Percentiles rank a stretch among this genome's conserved stretches.
These are phyloP conservation scores for Heterobasidion occidentale DNA, from an alignment of 1,284 basidiomycete species.

Conservation along the genomic window DNA sequence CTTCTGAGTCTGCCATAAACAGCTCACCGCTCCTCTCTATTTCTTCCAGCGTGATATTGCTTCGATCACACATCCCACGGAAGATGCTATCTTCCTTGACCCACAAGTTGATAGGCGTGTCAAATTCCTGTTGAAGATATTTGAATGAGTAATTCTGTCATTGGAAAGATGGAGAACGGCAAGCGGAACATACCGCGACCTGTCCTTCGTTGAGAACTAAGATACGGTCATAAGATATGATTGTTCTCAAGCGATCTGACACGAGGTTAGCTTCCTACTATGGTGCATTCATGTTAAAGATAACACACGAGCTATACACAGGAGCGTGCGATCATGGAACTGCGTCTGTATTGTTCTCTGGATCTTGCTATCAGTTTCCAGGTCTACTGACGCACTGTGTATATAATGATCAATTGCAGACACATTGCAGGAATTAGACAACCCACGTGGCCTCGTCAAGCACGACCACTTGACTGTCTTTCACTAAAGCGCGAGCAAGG, in stretches of 20 bases:
- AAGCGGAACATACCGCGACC: neutral
- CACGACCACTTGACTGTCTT: conserved; percentile 69
- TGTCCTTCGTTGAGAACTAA: neutral
- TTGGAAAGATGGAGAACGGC: neutral
- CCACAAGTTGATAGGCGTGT: neutral
- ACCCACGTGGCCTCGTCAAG: conserved; percentile 65
- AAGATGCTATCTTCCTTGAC: neutral
- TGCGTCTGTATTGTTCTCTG: conserved; percentile 79
- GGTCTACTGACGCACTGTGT: conserved; percentile 59
- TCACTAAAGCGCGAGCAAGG: conserved; percentile 75
- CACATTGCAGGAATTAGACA: neutral
- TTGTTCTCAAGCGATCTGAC: neutral
- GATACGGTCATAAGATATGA: neutral
- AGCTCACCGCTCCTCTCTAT: neutral
- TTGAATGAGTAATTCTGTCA: neutral
- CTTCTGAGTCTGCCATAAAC: neutral
- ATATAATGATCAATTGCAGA: neutral
- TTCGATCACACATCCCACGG: neutral
- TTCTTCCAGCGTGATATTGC: neutral
- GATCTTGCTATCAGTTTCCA: conserved; percentile 78
- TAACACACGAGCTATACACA: conserved; percentile 69
- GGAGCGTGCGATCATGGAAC: conserved; percentile 72
- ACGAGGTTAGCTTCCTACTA: neutral
- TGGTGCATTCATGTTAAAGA: neutral
- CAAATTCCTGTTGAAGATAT: neutral